Evolutionary conservation across 2,329 filamentous ascomycete species (phyloP), one percentile per base, ranked within the genome.

Genomic region (Cryphonectria nitschkei): DNA sequence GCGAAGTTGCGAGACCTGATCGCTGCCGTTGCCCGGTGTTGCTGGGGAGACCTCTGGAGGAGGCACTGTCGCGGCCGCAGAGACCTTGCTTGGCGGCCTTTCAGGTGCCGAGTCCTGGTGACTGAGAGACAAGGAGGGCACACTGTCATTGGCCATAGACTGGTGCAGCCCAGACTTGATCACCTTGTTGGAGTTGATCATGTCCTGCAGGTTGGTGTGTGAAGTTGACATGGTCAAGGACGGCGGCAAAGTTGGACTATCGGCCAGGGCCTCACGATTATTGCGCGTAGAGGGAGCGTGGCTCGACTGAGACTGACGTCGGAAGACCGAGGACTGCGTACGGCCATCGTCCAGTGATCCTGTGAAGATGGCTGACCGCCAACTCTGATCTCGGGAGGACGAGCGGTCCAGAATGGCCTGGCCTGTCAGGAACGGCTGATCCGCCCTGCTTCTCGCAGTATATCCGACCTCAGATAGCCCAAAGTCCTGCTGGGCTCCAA

Each of bases 221-320:
- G 87, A 87, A 11, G 82, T 78, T 2, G 86, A 87, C 22, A 80
- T 78, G 29, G 80, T 78, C 34, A 85, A 79, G 58, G 85, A 82
- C 5, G 88, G 85, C 32, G 86, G 85, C 4, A 92, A 77, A 2
- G 87, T 88, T n/a, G 91, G 90, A 71, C 90, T 93, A 64, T 93
- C 91, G 22, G 78, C 79, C 9, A 76, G 80, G 8, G 75, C 78
- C 60, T 84, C 79, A 67, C 82, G 70, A 32, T 88, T 83, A 26
- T 88, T 83, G 26, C 83, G 79, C 34, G 81, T 81, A 3, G 87
- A 88, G 61, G 83, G 82, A 52, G 70, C 70, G n/a, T 84, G 79
- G 74, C 85, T 88, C 8, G 86, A 86, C 65, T 86, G 84, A 0
- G 88, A 89, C 34, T 81, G 75, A 65, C 81, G 81, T 19, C 84